phyloP scores from a whole-genome alignment of 2,329 filamentous ascomycete genomes.

The Calonectria leucothoes region DNA sequence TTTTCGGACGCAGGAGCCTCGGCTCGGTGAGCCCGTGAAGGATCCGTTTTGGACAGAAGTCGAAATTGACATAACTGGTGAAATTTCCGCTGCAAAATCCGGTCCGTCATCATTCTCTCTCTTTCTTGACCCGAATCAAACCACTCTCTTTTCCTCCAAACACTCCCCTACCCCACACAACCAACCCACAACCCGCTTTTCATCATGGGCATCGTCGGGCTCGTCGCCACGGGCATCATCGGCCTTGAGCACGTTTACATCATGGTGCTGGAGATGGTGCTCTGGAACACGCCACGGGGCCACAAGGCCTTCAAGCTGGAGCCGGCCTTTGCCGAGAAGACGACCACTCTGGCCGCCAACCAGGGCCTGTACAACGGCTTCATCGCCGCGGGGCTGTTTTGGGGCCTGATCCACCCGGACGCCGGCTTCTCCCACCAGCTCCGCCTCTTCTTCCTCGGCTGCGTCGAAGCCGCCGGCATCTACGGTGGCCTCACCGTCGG shows the following conservation, averaged over 20 bases:
- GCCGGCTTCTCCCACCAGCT: constrained; percentile 56
- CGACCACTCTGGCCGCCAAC: constrained; percentile 59
- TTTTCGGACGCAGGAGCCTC: neutral
- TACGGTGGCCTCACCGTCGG: constrained; percentile 57
- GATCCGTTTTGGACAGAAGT: neutral
- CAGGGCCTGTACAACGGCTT: constrained; percentile 67
- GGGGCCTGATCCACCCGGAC: constrained; percentile 60
- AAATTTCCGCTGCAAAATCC: neutral
- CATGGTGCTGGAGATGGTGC: constrained; percentile 60
- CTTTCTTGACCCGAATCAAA: neutral
- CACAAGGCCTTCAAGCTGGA: constrained; percentile 57
- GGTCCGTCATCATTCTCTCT: neutral
- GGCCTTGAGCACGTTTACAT: constrained; percentile 61
- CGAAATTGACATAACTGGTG: neutral
- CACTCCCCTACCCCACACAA: neutral
- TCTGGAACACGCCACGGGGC: constrained; percentile 60
- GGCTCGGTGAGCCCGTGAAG: constrained; percentile 1
- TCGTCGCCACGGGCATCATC: constrained; percentile 51
- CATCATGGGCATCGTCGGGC: constrained; percentile 49
- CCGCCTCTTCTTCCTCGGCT: constrained; percentile 59
- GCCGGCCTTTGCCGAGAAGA: constrained; percentile 58
- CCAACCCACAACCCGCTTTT: neutral
- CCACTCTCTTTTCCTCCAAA: neutral
- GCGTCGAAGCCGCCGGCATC: constrained; percentile 56
- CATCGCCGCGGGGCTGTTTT: constrained; percentile 60